A percentile compares a stretch with the other conserved stretches of the same genome.
phyloP scores from a whole-genome alignment of 192 early-diverging fungal species.

The Umbelopsis isabellina region DNA sequence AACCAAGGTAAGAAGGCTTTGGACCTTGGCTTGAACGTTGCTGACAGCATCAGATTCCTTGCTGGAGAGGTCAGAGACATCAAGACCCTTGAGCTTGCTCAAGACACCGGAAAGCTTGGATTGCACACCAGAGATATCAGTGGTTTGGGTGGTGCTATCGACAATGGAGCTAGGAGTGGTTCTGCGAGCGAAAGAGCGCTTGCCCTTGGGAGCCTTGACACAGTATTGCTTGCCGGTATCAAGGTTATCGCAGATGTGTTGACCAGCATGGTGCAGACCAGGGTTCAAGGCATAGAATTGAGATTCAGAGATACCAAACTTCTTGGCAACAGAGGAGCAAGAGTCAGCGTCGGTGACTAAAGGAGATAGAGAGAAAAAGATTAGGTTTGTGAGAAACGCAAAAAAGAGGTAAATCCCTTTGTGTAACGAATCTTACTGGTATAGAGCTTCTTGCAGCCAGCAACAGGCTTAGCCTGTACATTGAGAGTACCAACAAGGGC shows the following conservation, averaged over 20 bases:
- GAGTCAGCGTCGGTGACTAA: conserved; percentile 19
- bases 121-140: neutral
- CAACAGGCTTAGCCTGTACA: conserved; percentile 7
- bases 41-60: neutral
- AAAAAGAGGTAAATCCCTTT: neutral
- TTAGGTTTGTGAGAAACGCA: neutral
- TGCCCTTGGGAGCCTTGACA: conserved; percentile 26
- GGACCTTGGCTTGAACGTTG: conserved; percentile 15
- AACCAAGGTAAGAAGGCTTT: conserved; percentile 4
- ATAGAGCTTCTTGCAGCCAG: conserved; percentile 5
- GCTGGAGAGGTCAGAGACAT: neutral
- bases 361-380: neutral
- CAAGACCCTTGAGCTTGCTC: conserved; percentile 4
- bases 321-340: conserved; percentile 24
- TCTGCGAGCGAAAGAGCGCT: conserved; percentile 8
- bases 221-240: conserved; percentile 42
- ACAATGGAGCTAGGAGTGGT: neutral
- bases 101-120: neutral
- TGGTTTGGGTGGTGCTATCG: neutral
- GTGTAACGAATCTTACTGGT: conserved; percentile 14
- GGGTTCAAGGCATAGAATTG: conserved; percentile 31
- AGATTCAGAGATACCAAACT: neutral
- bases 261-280: conserved; percentile 33
- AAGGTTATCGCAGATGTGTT: conserved; percentile 39
- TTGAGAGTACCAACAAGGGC: conserved; percentile 24